Evolutionary conservation across 805 yeast species (phyloP).

Genomic region (Ogataea trehalophila): DNA sequence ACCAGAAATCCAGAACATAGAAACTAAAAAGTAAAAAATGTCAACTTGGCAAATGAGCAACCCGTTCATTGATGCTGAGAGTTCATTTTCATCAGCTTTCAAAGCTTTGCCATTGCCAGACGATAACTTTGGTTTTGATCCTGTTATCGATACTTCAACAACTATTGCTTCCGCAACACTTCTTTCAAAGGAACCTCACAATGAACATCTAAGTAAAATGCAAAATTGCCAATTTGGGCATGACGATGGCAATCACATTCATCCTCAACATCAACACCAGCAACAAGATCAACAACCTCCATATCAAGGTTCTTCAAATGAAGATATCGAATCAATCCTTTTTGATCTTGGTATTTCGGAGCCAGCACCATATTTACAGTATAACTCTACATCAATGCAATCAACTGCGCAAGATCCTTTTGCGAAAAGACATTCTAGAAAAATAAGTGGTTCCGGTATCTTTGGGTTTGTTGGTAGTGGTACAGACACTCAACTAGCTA

Average conservation of each 20-base stretch:
- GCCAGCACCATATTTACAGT: slow-evolving; percentile 21
- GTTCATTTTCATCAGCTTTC: slow-evolving; percentile 31
- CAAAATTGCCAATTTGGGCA: too few species aligned
- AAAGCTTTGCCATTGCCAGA: slow-evolving; percentile 45
- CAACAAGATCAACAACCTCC: not conserved
- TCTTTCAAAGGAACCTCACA: not conserved
- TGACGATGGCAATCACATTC: too few species aligned
- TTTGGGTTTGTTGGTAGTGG: slow-evolving; percentile 64
- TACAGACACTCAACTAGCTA: slow-evolving; percentile 50
- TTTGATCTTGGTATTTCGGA: slow-evolving; percentile 30
- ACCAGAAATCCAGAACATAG: too few species aligned
- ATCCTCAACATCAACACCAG: too few species aligned
- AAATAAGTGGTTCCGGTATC: slow-evolving; percentile 74
- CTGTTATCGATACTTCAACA: slow-evolving; percentile 11
- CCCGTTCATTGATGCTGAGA: slow-evolving; percentile 27
- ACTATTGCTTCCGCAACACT: slow-evolving; percentile 18
- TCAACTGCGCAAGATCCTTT: not conserved
- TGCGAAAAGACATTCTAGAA: slow-evolving; percentile 45
- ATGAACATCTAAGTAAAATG: not conserved
- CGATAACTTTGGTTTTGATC: slow-evolving; percentile 44
- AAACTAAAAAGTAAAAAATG: slow-evolving; percentile 2
- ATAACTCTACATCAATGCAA: slow-evolving; percentile 1
- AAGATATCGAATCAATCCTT: slow-evolving; percentile 28
- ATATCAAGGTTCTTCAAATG: slow-evolving; percentile 8
- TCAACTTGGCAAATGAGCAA: slow-evolving; percentile 17